A percentile compares a stretch with the other conserved stretches of the same genome.
Evolutionary conservation across 306 rosid species (phyloP).

Genomic region (Cyamopsis tetragonoloba): DNA sequence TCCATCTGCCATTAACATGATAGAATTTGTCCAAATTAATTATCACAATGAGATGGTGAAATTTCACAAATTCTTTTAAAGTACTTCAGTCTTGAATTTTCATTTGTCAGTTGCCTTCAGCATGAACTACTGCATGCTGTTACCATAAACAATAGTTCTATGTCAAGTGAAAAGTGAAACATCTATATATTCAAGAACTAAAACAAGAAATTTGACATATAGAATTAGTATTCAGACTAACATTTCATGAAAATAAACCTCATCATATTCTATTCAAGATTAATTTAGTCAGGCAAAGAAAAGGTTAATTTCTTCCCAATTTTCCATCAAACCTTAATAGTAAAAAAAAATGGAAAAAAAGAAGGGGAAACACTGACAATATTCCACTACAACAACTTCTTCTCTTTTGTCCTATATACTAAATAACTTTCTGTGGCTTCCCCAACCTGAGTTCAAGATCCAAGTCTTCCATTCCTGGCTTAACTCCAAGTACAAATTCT

Average conservation of each 20-base stretch:
- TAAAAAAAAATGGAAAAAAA: background rate
- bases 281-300: conserved; percentile 6
- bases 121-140: conserved; percentile 12
- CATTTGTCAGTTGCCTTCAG: background rate
- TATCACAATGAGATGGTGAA: conserved; percentile 7
- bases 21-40: background rate
- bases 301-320: conserved; percentile 17
- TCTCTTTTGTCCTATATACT: conserved; percentile 11
- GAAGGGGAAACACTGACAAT: conserved; percentile 22
- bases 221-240: conserved; percentile 27
- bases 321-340: conserved; percentile 19
- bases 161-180: conserved; percentile 4
- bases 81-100: background rate
- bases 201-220: conserved; percentile 6
- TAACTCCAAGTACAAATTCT: conserved; percentile 33
- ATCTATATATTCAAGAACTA: conserved; percentile 8
- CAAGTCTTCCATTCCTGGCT: conserved; percentile 52
- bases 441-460: conserved; percentile 97
- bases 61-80: background rate
- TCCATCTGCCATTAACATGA: background rate
- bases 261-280: conserved; percentile 20
- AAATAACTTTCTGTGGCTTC: conserved; percentile 42
- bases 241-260: conserved; percentile 32
- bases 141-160: background rate
- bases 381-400: conserved; percentile 1